Evolutionary conservation across 2,329 filamentous ascomycete genomes (phyloP), one percentile per base, ranked within the genome.

Genomic region (Leptosphaerulina australis): DNA sequence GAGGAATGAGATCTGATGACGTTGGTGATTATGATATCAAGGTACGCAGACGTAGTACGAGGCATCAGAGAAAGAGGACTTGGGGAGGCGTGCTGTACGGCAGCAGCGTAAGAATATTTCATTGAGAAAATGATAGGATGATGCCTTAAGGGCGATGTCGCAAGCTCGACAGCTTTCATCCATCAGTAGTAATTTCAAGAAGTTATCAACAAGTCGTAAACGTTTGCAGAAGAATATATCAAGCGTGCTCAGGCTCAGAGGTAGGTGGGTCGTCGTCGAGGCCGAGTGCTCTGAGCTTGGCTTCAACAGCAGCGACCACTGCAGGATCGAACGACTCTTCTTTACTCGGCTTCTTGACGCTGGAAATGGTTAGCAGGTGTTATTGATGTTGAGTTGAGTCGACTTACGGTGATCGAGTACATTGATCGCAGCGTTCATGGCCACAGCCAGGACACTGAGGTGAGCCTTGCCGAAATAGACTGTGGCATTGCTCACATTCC

Each of bases 401-500:
- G 2, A 73, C 76, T 63, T 64, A 78, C 76, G 76, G 76, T 56
- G 70, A 77, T 39, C 87, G 79, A 12, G 79, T 78, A 63, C 86
- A 89, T 44, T 79, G 74, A 2, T 77, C 72, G 62, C 86, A 86
- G 58, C 85, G 84, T 52, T 79, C 72, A 61, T 87, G 81, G 1
- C 78, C 76, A 63, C 88, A 91, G 12, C 79, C 80, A 36, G 72
- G 71, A 74, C 88, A 91, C 26, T 74, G 73, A 5, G 77, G 77
- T 5, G 80, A 80, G 31, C 83, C 76, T 3, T 79, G 74, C 2
- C 81, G 77, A 68, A 84, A 88, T 30, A 83, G 76, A 14, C 79
- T 78, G 64, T 79, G 78, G 75, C 88, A 91, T 44, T 79, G 74
- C 58, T 85, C 81, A 70, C 88, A 91, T 31, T 69, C 73, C 68